A percentile compares a stretch with the other conserved stretches of the same genome.
These are phyloP conservation scores for Candida methanosorbosa DNA, from an alignment of 805 yeast genomes.

Conservation along the genomic window DNA sequence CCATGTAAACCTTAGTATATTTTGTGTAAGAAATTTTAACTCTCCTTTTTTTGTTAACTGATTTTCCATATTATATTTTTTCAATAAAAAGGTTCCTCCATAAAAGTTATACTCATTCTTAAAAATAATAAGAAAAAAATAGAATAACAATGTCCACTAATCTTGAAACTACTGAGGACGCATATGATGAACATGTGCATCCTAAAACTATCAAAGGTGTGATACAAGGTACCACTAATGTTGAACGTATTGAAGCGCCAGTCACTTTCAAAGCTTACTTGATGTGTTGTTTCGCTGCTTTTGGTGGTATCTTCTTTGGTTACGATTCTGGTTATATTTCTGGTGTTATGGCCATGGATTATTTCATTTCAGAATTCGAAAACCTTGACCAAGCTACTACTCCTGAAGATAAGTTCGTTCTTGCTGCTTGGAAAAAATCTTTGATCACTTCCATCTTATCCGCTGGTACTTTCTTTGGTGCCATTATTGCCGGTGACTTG, in stretches of 20 bases:
- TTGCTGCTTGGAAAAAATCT: conserved; percentile 24
- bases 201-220: no score
- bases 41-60: no score
- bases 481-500: conserved; percentile 50
- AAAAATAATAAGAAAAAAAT: no score
- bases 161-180: no score
- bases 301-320: conserved; percentile 61
- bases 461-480: conserved; percentile 64
- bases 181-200: no score
- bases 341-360: conserved; percentile 58
- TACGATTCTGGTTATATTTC: conserved; percentile 64
- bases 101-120: no score
- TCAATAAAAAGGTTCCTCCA: no score
- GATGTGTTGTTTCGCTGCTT: conserved; percentile 51
- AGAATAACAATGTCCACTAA: no score
- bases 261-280: conserved; percentile 26
- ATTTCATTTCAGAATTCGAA: conserved; percentile 24
- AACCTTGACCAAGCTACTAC: conserved; percentile 11
- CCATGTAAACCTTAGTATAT: no score
- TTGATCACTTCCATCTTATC: conserved; percentile 68
- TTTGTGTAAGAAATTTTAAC: no score
- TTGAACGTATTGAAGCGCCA: conserved; percentile 27
- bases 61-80: no score
- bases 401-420: conserved; percentile 10
- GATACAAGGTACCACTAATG: conserved; percentile 11